Evolutionary conservation across 2,329 filamentous ascomycete genomes (phyloP).

Genomic region (Colletotrichum sp.): DNA sequence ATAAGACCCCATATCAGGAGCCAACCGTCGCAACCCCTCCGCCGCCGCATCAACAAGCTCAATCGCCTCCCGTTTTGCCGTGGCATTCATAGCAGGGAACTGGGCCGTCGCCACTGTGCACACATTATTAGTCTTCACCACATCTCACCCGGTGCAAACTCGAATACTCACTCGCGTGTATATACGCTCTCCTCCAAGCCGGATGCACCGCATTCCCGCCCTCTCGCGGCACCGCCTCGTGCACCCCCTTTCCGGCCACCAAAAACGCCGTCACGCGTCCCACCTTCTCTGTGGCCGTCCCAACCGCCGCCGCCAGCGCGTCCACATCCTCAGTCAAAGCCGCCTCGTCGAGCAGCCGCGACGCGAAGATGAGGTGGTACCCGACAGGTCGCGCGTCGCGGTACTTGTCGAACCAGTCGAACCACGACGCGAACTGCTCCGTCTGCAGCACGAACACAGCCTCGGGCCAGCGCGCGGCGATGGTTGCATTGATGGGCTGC

Average conservation of each 20-base stretch:
- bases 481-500: constrained; percentile 39
- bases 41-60: constrained; percentile 28
- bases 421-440: constrained; percentile 31
- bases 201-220: constrained; percentile 54
- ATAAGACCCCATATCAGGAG: constrained; percentile 15
- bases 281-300: constrained; percentile 32
- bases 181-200: constrained; percentile 49
- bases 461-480: constrained; percentile 41
- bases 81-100: constrained; percentile 38
- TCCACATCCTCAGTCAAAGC: constrained; percentile 39
- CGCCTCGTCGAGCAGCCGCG: constrained; percentile 46
- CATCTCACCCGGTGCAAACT: accelerated
- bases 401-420: constrained; percentile 40
- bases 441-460: constrained; percentile 22
- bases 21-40: constrained; percentile 35
- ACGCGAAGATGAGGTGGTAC: constrained; percentile 40
- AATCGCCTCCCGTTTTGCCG: constrained; percentile 30
- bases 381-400: constrained; percentile 42
- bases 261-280: constrained; percentile 39
- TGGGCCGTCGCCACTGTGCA: constrained; percentile 27
- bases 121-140: constrained; percentile 8
- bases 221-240: constrained; percentile 46
- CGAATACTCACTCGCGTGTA: constrained; percentile 40
- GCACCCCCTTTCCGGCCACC: constrained; percentile 49
- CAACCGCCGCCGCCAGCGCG: constrained; percentile 40